phyloP scores from a whole-genome alignment of 768 basidiomycete genomes.

The Pisolithus sp. region DNA sequence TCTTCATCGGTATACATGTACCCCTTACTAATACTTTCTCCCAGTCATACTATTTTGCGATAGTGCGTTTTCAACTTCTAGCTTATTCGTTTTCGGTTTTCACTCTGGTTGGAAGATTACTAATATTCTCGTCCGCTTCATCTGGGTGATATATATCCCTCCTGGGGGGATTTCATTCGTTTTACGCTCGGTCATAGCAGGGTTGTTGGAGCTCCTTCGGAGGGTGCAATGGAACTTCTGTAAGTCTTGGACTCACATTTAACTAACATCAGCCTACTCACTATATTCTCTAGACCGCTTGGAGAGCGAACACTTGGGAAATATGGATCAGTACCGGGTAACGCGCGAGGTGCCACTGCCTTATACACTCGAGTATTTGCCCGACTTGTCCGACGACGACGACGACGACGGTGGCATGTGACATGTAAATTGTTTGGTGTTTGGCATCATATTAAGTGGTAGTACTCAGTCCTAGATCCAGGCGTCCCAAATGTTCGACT shows the following conservation, averaged over 20 bases:
- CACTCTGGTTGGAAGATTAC: conserved; percentile 40
- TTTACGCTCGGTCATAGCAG: conserved; percentile 61
- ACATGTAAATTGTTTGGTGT: neutral
- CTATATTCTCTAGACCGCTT: conserved; percentile 48
- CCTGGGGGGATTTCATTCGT: conserved; percentile 38
- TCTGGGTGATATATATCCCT: conserved; percentile 78
- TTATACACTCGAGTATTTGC: conserved; percentile 47
- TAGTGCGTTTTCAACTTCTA: conserved; percentile 38
- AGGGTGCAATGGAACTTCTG: conserved; percentile 92
- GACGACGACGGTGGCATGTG: conserved; percentile 30
- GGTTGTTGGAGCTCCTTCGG: conserved; percentile 67
- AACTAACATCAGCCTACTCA: neutral
- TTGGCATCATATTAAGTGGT: conserved; percentile 1
- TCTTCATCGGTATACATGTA: neutral
- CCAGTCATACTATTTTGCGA: conserved; percentile 73
- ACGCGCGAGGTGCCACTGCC: conserved; percentile 82
- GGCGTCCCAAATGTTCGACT: no score
- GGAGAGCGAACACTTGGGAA: conserved; percentile 90
- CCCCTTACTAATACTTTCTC: neutral
- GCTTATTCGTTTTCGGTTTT: neutral
- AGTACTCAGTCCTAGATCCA: no score
- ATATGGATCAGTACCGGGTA: conserved; percentile 87
- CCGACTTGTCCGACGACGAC: conserved; percentile 42
- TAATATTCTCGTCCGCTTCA: conserved; percentile 72
- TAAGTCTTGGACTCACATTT: conserved; percentile 30